Conservation (phyloP, 345 rosid species). For the Alliaria petiolata region DNA sequence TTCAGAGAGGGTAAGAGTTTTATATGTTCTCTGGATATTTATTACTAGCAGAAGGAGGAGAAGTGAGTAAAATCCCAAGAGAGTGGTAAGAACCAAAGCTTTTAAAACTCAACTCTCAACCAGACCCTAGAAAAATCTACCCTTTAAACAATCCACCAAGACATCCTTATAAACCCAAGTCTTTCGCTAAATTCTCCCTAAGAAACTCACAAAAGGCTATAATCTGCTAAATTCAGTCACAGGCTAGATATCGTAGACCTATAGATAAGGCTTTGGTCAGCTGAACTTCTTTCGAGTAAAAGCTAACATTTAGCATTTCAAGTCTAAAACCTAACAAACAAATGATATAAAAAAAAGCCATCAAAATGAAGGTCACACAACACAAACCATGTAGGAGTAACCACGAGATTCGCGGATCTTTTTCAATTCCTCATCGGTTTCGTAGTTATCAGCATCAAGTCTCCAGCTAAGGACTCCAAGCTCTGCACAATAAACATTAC, state of each 20-base stretch:
- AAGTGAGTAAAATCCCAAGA: not conserved
- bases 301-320: not conserved
- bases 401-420: constrained; percentile 84
- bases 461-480: constrained; percentile 92
- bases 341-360: not conserved
- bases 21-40: not conserved
- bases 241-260: not conserved
- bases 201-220: not conserved
- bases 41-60: not conserved
- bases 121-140: too few species aligned
- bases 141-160: not conserved
- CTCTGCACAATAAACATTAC: constrained; percentile 40
- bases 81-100: too few species aligned
- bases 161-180: not conserved
- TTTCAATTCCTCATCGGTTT: constrained; percentile 82
- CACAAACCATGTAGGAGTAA: constrained; percentile 80
- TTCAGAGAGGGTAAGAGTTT: not conserved
- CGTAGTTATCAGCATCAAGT: constrained; percentile 86
- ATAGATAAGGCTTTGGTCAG: too few species aligned
- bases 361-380: constrained; percentile 11
- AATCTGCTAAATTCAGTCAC: not conserved
- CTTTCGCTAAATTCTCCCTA: not conserved
- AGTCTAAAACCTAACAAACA: not conserved
- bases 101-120: not conserved
- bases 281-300: not conserved